Evolutionary conservation across 192 early-diverging fungal species (phyloP).

Genomic region (Cladochytrium replicatum): DNA sequence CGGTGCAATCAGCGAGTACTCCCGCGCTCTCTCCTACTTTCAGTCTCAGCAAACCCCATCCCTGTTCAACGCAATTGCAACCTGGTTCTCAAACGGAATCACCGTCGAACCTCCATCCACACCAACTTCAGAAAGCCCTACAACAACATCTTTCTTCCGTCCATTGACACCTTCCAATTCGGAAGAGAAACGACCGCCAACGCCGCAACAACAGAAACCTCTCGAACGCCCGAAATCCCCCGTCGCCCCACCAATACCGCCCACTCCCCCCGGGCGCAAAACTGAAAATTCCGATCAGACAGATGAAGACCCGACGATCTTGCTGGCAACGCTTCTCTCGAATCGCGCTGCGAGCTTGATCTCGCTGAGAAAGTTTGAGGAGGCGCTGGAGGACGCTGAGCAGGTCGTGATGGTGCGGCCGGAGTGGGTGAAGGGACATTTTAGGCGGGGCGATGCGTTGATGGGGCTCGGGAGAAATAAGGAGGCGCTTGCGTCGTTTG

Average conservation of each 20-base stretch:
- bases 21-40: constrained; percentile 71
- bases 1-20: constrained; percentile 62
- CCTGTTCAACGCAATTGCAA: too few relatives aligned
- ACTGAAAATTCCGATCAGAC: constrained; percentile 9
- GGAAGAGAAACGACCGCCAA: too few relatives aligned
- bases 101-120: too few relatives aligned
- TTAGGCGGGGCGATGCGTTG: constrained; percentile 25
- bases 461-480: constrained; percentile 7
- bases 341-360: constrained; percentile 60
- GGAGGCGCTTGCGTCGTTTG: constrained; percentile 19
- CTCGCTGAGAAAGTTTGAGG: constrained; percentile 49
- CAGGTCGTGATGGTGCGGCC: constrained; percentile 47
- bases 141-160: constrained; percentile 8
- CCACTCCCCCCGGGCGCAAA: constrained; percentile 48
- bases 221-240: constrained; percentile 46
- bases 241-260: constrained; percentile 65
- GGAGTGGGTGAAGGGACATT: constrained; percentile 36
- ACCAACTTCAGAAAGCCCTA: too few relatives aligned
- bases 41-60: constrained; percentile 8
- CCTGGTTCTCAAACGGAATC: too few relatives aligned
- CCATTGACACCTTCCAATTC: too few relatives aligned
- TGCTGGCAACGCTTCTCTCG: constrained; percentile 60
- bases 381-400: constrained; percentile 61
- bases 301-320: constrained; percentile 33
- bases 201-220: constrained; percentile 51